Evolutionary conservation across 345 rosid genomes (phyloP).

Genomic region (Sisymbrium irio): DNA sequence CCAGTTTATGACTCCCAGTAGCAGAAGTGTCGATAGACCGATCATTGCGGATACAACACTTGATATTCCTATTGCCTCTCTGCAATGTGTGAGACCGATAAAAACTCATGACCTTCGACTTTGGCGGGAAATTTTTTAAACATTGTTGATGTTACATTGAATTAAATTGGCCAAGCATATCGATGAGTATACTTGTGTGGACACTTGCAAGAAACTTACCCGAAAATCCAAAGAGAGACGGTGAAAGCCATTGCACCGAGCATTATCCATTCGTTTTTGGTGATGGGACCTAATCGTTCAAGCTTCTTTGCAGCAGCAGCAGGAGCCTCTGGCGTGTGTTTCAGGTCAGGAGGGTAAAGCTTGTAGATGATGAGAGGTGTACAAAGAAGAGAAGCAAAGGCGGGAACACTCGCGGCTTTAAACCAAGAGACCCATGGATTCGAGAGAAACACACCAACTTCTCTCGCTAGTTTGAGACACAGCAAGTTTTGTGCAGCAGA

Average conservation of each 20-base stretch:
- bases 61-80: slow-evolving; percentile 74
- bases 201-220: slow-evolving; percentile 46
- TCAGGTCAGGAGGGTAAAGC: slow-evolving; percentile 85
- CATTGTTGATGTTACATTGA: no score
- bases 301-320: slow-evolving; percentile 83
- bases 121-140: no score
- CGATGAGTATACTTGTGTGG: no score
- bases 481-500: slow-evolving; percentile 96
- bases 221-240: slow-evolving; percentile 84
- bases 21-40: slow-evolving; percentile 69
- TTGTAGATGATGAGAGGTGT: slow-evolving; percentile 78
- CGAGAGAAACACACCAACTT: slow-evolving; percentile 70
- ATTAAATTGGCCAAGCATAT: no score
- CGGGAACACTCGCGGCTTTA: slow-evolving; percentile 88
- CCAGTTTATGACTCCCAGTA: slow-evolving; percentile 92
- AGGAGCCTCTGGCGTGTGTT: slow-evolving; percentile 96
- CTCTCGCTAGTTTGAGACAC: slow-evolving; percentile 91
- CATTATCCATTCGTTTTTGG: slow-evolving; percentile 85
- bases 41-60: slow-evolving; percentile 99
- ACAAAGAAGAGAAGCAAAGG: slow-evolving; percentile 61
- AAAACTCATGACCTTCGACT: no score
- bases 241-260: slow-evolving; percentile 84
- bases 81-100: slow-evolving; percentile 20
- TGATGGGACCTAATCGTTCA: slow-evolving; percentile 71
- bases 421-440: slow-evolving; percentile 96